Evolutionary conservation across 352 stramenopile genomes (phyloP), one percentile per base, ranked within the genome.

Genomic region (Pythium biforme): DNA sequence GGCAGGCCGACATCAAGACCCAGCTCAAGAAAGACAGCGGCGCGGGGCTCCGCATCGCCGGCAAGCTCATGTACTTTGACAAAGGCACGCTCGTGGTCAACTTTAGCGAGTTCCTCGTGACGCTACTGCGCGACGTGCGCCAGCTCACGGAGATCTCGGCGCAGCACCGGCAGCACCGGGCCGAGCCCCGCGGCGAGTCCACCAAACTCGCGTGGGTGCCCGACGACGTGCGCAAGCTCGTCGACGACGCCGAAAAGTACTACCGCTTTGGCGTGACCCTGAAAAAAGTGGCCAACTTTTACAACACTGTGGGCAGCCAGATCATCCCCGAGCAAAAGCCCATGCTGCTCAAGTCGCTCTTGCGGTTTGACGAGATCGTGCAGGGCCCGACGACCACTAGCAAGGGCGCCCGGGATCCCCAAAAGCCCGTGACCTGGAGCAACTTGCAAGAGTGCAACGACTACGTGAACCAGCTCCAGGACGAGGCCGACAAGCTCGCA

Each of bases 201-300:
- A 20, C 25, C 22, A 70, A 67, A 17, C 68, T 78, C 23, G 78
- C 79, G 14, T 95, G 86, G 86, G 84, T 95, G 2, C 82, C 86
- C 5, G 51, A 70, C 26, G 69, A 80, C 5, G 80, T 96, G 11
- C 74, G 78, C 55, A 76, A 92, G 55, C 75, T 93, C n/a, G 86
- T 83, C 0, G 76, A 84, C 12, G 88, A 97, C 47, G 91, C 83
- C 0, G 94, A 98, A 68, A 94, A 93, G 59, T 98, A 95, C 79
- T 98, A 98, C 68, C 89, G 92, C 19, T 98, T 96, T 66, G 94
- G 90, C 15, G 91, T 98, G 10, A 94, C 92, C 53, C 75, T 98
- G 20, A 97, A 98, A 64, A 98, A 98, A 69, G 89, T 98, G 8
- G 92, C 95, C 1, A 98, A 97, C 58, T 98, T 98, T 66, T 98